A percentile compares a stretch with the other conserved stretches of the same genome.
phyloP scores from a whole-genome alignment of 345 rosid genomes.

The Salix arbutifolia region DNA sequence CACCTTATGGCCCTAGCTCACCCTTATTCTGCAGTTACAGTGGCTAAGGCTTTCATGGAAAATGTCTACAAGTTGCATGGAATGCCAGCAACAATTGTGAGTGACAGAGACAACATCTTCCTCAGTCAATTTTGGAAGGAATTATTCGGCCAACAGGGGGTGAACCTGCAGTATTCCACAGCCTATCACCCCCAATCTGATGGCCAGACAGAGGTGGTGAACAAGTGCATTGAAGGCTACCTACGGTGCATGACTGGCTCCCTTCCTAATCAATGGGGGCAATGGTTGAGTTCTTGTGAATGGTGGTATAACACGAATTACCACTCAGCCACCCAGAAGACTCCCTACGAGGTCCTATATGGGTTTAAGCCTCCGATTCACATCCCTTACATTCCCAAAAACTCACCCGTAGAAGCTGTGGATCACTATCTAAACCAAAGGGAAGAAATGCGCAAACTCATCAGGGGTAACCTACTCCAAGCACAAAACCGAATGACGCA shows the following conservation, averaged over 20 bases:
- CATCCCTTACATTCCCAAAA: too few species aligned
- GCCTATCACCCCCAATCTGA: neutral
- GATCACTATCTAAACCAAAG: too few species aligned
- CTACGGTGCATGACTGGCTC: neutral
- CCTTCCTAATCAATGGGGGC: neutral
- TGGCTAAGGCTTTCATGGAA: neutral
- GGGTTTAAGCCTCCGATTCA: neutral
- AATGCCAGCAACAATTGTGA: too few species aligned
- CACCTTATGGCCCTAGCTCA: neutral
- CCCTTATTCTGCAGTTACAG: neutral
- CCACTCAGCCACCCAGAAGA: neutral
- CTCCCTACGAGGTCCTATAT: neutral
- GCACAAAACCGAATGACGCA: too few species aligned
- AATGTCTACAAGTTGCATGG: too few species aligned
- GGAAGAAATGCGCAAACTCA: too few species aligned
- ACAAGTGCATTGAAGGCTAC: neutral
- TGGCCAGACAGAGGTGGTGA: neutral
- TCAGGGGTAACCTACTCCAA: too few species aligned
- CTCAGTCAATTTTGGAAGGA: neutral
- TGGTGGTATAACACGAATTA: neutral
- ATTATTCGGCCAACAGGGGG: neutral
- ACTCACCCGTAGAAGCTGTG: too few species aligned
- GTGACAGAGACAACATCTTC: too few species aligned
- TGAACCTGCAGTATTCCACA: neutral
- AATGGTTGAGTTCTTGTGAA: neutral